phyloP scores from a whole-genome alignment of 345 rosid genomes.

The Citrus sinensis region DVS_A1.0 CM039162.1:20420501-20421000 shows the following conservation, averaged over 20 bases:
- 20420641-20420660: conserved; percentile 10
- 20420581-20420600: background rate
- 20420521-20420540: background rate
- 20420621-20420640: conserved; percentile 24
- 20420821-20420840: background rate
- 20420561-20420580: background rate
- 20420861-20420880: background rate
- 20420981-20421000: too few species aligned
- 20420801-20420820: background rate
- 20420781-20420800: background rate
- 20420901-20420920: background rate
- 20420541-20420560: background rate
- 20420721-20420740: background rate
- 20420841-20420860: background rate
- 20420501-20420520: background rate
- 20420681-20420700: background rate
- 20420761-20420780: background rate
- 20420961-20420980: too few species aligned
- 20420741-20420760: background rate
- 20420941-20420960: background rate
- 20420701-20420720: background rate
- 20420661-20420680: background rate
- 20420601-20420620: conserved; percentile 1
- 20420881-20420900: background rate
- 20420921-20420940: background rate